Conservation (phyloP, 371 early-diverging fungal genomes). For the Ordospora pajunii region DNA sequence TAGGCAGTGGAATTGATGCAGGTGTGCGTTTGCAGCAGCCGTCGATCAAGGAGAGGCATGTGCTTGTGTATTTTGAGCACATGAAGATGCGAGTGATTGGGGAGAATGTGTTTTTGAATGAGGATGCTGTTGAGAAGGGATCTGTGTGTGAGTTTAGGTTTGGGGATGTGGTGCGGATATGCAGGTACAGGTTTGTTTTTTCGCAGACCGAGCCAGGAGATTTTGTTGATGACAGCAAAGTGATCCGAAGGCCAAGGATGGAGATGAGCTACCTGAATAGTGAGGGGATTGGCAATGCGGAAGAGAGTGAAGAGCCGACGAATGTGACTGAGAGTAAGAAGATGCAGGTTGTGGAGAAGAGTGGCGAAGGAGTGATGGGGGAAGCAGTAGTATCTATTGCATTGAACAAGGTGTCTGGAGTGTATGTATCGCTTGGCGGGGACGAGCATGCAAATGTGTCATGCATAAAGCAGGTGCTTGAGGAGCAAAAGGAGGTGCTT, state of each 20-base stretch:
- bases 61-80: conserved; percentile 2
- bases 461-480: conserved; percentile 16
- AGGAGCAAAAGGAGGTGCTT: conserved; percentile 7
- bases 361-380: neutral
- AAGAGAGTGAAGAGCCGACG: neutral
- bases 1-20: neutral
- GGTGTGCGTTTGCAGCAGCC: conserved; percentile 1
- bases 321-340: neutral
- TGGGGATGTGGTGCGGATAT: neutral
- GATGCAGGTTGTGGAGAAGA: neutral
- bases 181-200: conserved; percentile 6
- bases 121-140: conserved; percentile 3
- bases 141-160: neutral
- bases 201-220: conserved; percentile 1
- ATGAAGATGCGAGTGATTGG: conserved; percentile 9
- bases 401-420: neutral
- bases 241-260: neutral
- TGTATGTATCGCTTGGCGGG: neutral
- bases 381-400: conserved; percentile 3
- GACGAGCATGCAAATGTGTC: neutral
- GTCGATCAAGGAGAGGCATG: neutral
- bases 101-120: neutral
- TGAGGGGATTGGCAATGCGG: neutral
- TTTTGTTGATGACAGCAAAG: neutral
- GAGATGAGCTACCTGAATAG: neutral